Conservation (phyloP, 2,329 filamentous ascomycete genomes). For the Byssoonygena ceratinophila region DNA sequence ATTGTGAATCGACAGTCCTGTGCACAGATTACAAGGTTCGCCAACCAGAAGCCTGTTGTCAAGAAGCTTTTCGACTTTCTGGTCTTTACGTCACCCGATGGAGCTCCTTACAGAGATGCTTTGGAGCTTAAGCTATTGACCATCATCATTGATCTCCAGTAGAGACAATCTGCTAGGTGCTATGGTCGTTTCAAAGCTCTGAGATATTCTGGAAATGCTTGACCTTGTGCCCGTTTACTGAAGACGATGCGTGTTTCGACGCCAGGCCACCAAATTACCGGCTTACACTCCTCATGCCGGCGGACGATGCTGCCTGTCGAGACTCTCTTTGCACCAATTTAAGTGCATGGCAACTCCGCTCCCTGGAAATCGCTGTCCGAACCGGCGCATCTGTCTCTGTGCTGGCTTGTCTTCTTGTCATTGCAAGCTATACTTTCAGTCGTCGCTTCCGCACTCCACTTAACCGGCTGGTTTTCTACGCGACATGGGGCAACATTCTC, state of each 20-base stretch:
- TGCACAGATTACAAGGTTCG: neutral
- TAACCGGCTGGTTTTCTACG: conserved; percentile 74
- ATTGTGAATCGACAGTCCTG: neutral
- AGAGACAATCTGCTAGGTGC: neutral
- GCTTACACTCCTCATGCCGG: neutral
- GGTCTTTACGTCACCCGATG: neutral
- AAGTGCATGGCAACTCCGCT: neutral
- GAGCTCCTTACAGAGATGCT: neutral
- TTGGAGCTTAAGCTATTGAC: neutral
- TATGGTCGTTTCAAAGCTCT: neutral
- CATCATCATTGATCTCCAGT: neutral
- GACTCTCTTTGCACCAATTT: neutral
- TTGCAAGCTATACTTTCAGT: conserved; percentile 17
- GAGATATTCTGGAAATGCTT: neutral
- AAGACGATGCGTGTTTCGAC: neutral
- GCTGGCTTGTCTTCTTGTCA: conserved; percentile 17
- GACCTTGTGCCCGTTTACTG: neutral
- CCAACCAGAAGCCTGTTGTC: neutral
- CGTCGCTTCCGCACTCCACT: conserved; percentile 38
- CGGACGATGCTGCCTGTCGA: neutral
- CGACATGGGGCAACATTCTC: conserved; percentile 69
- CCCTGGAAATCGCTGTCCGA: conserved; percentile 3
- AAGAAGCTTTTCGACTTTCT: neutral
- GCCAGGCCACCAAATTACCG: neutral
- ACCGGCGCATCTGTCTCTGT: conserved; percentile 19